Evolutionary conservation across 305 asterid species (phyloP), one percentile per base, ranked within the genome.

Genomic region (Ilex paraguariensis): DNA sequence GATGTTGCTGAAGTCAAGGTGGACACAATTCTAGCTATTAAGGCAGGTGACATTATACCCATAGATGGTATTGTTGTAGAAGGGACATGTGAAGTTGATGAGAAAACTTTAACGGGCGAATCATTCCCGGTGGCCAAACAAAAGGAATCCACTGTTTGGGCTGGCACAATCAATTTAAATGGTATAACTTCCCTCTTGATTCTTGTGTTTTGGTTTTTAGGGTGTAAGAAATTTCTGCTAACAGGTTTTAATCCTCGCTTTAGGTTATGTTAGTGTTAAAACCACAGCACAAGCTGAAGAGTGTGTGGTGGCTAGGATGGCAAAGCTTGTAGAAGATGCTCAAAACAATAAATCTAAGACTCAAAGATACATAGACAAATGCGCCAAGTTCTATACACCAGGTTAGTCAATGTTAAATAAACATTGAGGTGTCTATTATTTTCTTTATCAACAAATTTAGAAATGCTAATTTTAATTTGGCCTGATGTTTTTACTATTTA

Each of bases 381-480:
- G 91, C 59, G 91, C 98, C 39, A 85, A 79, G 65, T 91, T 83
- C 71, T 91, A 91, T 58, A 88, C 98, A 31, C 98, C 98, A 65
- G 93, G 98, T 87, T 10, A 64, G 71, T 56, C 17, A 62, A 53
- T n/a, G 16, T 45, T 36, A 4, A 14, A 15, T 31, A 10, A 33
- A 32, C 13, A 11, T 33, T n/a, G 39, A 32, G 56, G 12, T n/a
- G 12, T 44, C 31, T 1, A 30, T 4, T 3, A 31, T 5, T 10
- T 3, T 7, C 9, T 30, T 40, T 31, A 42, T 31, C 14, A 45
- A 45, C 50, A 45, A 7, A 7, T 45, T 45, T 45, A 13, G 50
- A 45, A 45, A 45, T 45, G 9, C 9, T 13, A 7, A 7, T 45
- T 45, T 45, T 45, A 3, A 8, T 46, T 8, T 11, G 5, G 15